Evolutionary conservation across 2,329 filamentous ascomycete species (phyloP).

Genomic region (Fusarium oligoseptatum): DNA sequence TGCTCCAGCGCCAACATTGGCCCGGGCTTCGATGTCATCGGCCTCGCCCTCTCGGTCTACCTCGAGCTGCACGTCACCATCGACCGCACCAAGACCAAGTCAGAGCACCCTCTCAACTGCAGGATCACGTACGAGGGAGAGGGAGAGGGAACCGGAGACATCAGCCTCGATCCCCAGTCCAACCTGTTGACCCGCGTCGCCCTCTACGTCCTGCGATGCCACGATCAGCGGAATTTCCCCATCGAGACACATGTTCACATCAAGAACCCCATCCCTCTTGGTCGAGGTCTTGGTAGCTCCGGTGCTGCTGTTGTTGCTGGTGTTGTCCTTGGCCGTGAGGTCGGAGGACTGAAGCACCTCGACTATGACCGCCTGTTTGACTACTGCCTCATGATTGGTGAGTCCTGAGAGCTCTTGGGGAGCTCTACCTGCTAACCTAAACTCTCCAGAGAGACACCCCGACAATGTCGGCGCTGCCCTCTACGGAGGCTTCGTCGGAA

Average conservation of each 20-base stretch:
- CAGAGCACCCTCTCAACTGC: conserved; percentile 82
- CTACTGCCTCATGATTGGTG: conserved; percentile 96
- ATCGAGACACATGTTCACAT: conserved; percentile 91
- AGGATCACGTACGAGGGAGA: conserved; percentile 90
- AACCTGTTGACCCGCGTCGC: conserved; percentile 96
- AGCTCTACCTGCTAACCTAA: conserved; percentile 24
- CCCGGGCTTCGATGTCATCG: conserved; percentile 97
- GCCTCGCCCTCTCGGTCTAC: conserved; percentile 92
- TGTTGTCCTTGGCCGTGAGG: conserved; percentile 91
- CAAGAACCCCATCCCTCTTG: conserved; percentile 93
- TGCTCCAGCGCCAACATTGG: conserved; percentile 98
- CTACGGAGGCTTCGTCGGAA: conserved; percentile 96
- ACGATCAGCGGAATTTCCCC: conserved; percentile 88
- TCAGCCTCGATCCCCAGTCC: conserved; percentile 84
- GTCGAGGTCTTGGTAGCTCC: conserved; percentile 92
- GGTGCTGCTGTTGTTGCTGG: conserved; percentile 96
- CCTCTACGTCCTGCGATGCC: conserved; percentile 93
- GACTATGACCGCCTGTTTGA: conserved; percentile 88
- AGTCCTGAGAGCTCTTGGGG: conserved; percentile 36
- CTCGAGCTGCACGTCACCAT: conserved; percentile 89
- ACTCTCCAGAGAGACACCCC: conserved; percentile 78
- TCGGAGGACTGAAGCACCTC: conserved; percentile 81
- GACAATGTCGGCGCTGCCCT: conserved; percentile 96
- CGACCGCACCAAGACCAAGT: conserved; percentile 67
- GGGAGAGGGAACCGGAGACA: conserved; percentile 77